A percentile compares a stretch with the other conserved stretches of the same genome.
These are phyloP conservation scores for Tuber melanosporum DNA, from an alignment of 495 filamentous ascomycete species.

Conservation along the genomic window DNA sequence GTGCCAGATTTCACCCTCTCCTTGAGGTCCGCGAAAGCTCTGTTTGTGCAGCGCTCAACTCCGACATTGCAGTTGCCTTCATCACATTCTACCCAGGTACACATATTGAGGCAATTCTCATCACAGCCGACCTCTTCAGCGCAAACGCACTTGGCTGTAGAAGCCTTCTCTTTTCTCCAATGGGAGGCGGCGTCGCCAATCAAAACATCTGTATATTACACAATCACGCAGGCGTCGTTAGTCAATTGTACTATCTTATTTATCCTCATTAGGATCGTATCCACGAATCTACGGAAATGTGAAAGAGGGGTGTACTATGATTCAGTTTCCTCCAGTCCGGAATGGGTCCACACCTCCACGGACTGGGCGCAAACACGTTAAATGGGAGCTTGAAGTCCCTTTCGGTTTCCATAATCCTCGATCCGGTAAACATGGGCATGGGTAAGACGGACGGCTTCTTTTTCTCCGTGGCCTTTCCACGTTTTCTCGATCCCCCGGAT, in stretches of 20 bases:
- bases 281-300: conserved; percentile 3
- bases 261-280: not conserved
- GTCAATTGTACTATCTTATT: conserved; percentile 24
- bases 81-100: conserved; percentile 97
- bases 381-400: conserved; percentile 84
- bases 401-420: conserved; percentile 55
- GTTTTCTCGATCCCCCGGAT: conserved; percentile 57
- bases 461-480: conserved; percentile 50
- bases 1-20: conserved; percentile 68
- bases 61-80: conserved; percentile 77
- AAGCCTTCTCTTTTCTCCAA: conserved; percentile 77
- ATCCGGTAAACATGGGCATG: conserved; percentile 61
- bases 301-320: conserved; percentile 58
- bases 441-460: conserved; percentile 50
- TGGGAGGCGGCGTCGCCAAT: conserved; percentile 77
- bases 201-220: conserved; percentile 63
- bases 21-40: conserved; percentile 73
- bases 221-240: conserved; percentile 23
- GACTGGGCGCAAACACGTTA: conserved; percentile 79
- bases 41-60: conserved; percentile 66
- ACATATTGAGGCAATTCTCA: conserved; percentile 83
- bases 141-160: conserved; percentile 71
- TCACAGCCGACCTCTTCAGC: conserved; percentile 69
- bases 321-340: conserved; percentile 84
- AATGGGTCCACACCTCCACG: conserved; percentile 71